Percentiles rank a stretch among this genome's conserved stretches.
Conservation (phyloP, 257 asterid genomes). For the Mitragyna speciosa region DNA sequence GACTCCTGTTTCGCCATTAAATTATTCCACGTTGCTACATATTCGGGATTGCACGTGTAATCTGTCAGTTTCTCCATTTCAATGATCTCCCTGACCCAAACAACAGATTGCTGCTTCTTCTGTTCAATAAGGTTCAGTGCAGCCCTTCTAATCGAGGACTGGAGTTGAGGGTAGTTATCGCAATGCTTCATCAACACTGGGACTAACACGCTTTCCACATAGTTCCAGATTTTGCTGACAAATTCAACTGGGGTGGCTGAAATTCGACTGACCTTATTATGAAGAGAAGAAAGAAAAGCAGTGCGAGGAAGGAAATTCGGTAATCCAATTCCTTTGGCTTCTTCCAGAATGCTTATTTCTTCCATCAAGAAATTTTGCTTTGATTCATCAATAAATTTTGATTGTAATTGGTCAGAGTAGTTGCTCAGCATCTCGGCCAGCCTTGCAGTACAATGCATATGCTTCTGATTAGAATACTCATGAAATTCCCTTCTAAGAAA, state of each 20-base stretch:
- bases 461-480: constrained; percentile 13
- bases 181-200: constrained; percentile 4
- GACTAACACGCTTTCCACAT: neutral
- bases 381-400: neutral
- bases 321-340: constrained; percentile 17
- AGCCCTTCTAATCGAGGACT: neutral
- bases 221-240: neutral
- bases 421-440: constrained; percentile 1
- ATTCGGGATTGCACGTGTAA: constrained; percentile 23
- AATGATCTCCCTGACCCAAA: constrained; percentile 24
- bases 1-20: constrained; percentile 8
- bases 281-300: neutral
- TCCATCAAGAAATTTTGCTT: neutral
- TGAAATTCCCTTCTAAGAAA: constrained; percentile 12
- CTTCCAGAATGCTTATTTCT: constrained; percentile 16
- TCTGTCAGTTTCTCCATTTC: constrained; percentile 24
- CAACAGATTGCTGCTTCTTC: constrained; percentile 23
- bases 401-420: neutral
- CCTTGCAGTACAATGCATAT: constrained; percentile 13
- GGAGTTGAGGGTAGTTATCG: constrained; percentile 13
- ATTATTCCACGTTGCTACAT: neutral
- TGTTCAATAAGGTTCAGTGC: constrained; percentile 8
- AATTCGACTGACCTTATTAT: neutral
- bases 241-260: neutral
- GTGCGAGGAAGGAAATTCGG: constrained; percentile 18